Conservation (phyloP, 129 eudicot genomes). For the Artemisia argyi region DNA sequence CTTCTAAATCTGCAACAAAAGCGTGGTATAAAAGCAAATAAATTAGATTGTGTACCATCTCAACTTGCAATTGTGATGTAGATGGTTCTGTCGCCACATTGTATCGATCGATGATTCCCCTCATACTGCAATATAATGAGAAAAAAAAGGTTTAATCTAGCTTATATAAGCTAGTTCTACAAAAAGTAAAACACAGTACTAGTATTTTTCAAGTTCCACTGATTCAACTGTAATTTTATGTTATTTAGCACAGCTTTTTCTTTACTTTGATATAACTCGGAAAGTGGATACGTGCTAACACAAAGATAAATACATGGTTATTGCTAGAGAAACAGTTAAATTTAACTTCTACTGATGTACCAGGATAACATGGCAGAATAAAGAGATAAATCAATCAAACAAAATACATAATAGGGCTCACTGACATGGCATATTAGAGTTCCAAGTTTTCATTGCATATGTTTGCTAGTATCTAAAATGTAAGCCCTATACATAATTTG, state of each 20-base stretch:
- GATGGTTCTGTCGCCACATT: conserved; percentile 36
- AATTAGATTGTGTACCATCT: conserved; percentile 26
- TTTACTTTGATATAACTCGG: background rate
- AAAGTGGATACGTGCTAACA: background rate
- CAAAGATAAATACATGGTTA: background rate
- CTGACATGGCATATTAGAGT: background rate
- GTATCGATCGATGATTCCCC: conserved; percentile 34
- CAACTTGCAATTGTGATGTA: conserved; percentile 30
- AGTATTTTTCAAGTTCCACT: background rate
- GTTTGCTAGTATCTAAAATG: conserved; percentile 9
- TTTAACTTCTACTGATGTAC: background rate
- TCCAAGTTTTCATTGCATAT: no score
- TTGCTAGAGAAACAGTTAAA: background rate
- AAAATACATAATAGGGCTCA: background rate
- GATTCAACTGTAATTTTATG: background rate
- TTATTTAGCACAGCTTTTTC: background rate
- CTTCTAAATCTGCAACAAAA: background rate
- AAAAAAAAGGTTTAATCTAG: background rate
- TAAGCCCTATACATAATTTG: background rate
- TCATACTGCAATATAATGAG: conserved; percentile 25
- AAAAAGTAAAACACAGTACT: background rate
- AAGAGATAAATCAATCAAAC: background rate
- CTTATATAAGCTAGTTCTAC: background rate
- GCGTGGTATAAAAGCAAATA: background rate
- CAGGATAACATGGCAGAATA: background rate